Percentiles rank a stretch among this genome's conserved stretches.
Conservation (phyloP, 805 yeast genomes). For the Scheffersomyces amazonensis region DNA sequence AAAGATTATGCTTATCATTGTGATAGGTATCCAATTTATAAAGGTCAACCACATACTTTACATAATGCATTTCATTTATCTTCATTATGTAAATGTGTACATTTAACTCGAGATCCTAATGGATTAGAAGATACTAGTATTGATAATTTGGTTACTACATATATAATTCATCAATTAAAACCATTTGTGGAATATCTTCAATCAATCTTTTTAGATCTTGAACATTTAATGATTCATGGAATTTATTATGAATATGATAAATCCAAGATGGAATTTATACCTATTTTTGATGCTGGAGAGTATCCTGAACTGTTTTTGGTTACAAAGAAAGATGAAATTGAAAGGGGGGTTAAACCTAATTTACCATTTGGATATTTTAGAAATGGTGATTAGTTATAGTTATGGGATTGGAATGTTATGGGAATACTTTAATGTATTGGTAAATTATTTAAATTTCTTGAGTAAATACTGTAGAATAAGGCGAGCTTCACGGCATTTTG, state of each 20-base stretch:
- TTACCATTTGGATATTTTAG: constrained; percentile 17
- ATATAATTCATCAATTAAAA: constrained; percentile 30
- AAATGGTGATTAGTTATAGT: constrained; percentile 1
- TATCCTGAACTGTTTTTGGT: constrained; percentile 22
- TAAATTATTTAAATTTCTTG: too few relatives aligned
- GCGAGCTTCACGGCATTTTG: too few relatives aligned
- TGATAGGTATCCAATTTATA: constrained; percentile 27
- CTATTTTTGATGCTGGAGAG: constrained; percentile 24
- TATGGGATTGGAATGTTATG: too few relatives aligned
- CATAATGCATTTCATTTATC: constrained; percentile 26
- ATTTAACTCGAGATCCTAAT: constrained; percentile 18
- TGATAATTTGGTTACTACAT: constrained; percentile 32
- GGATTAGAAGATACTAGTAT: constrained; percentile 19
- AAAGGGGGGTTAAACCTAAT: constrained; percentile 6
- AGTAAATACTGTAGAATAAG: too few relatives aligned
- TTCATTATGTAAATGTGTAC: constrained; percentile 18
- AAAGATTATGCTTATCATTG: constrained; percentile 20
- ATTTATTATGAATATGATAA: constrained; percentile 22
- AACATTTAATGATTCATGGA: constrained; percentile 34
- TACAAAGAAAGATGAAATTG: constrained; percentile 6
- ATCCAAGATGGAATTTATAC: constrained; percentile 11
- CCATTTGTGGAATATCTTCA: constrained; percentile 27
- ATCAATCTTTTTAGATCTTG: constrained; percentile 19
- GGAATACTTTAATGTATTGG: too few relatives aligned
- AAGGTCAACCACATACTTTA: constrained; percentile 33